Evolutionary conservation across 768 basidiomycete genomes (phyloP), one percentile per base, ranked within the genome.

Genomic region (Cyathus striatus): DNA sequence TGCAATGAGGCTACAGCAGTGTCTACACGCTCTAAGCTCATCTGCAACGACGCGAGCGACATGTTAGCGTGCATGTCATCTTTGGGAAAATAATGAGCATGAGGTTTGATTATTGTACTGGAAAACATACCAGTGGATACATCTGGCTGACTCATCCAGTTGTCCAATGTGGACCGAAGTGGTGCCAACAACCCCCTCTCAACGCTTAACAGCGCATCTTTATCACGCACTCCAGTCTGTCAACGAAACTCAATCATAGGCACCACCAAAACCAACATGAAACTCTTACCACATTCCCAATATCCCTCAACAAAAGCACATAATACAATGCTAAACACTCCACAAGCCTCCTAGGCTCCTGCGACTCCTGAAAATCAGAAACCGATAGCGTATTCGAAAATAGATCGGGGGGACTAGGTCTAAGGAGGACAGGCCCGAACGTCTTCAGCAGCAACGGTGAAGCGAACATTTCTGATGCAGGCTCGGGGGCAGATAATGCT

Each of bases 281-380:
- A 16, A 33, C 32, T 49, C 61, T 17, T 38, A 86, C 87, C 54
- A 57, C 57, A 53, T 89, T 90, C 4, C 60, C 48, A 6, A 48
- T 53, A 55, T 90, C 87, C 48, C 84, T 64, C 35, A 65, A 58
- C 6, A 87, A 52, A 14, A 88, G 64, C 24, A 83, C 68, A 49
- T 83, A 88, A 54, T 83, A 85, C 40, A 89, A 69, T 14, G 78
- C 76, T 4, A 90, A 62, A 47, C 75, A 79, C 47, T 88, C 85
- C 0, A 75, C 69, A 18, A 90, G 63, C 32, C 87, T 67, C 17
- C 70, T 51, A n/a, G 79, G 64, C 51, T 89, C 87, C 6, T 73
- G 61, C 0, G 75, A 76, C 20, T 75, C 67, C 23, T 74, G 63
- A 13, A 87, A 64, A 27, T 76, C 74, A 12, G 68, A 59, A 4